These are phyloP conservation scores for Biscogniauxia mediterranea DNA, from an alignment of 2,329 filamentous ascomycete species.

Conservation along the genomic window DNA sequence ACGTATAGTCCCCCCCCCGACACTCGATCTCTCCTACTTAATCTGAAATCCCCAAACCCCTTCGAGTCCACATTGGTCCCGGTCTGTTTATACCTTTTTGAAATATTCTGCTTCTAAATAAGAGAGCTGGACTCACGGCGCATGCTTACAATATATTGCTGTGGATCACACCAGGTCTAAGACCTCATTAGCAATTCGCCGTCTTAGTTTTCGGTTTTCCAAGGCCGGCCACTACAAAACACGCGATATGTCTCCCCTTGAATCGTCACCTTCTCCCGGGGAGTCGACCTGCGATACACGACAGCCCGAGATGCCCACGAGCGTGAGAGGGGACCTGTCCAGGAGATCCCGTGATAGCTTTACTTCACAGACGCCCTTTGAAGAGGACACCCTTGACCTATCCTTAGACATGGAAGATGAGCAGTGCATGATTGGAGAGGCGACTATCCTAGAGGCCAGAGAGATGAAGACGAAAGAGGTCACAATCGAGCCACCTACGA, in stretches of 20 bases:
- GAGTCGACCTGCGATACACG: background rate
- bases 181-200: slow-evolving; percentile 4
- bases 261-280: background rate
- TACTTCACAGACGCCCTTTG: slow-evolving; percentile 18
- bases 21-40: slow-evolving; percentile 16
- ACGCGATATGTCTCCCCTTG: slow-evolving; percentile 2
- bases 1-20: slow-evolving; percentile 5
- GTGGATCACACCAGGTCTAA: slow-evolving; percentile 11
- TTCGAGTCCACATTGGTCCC: background rate
- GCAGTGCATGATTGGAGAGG: slow-evolving; percentile 28
- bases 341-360: slow-evolving; percentile 21
- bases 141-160: slow-evolving; percentile 21
- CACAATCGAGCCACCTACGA: slow-evolving; percentile 39
- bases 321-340: slow-evolving; percentile 10
- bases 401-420: slow-evolving; percentile 30
- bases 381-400: slow-evolving; percentile 26
- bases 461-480: slow-evolving; percentile 23
- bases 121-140: slow-evolving; percentile 22
- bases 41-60: slow-evolving; percentile 11
- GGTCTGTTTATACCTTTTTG: background rate
- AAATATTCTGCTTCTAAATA: slow-evolving; percentile 13
- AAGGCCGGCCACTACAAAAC: background rate
- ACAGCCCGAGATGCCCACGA: slow-evolving; percentile 12
- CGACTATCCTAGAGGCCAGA: slow-evolving; percentile 27
- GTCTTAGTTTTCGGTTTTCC: background rate